Conservation (phyloP, 2,329 filamentous ascomycete species). For the Nigrospora osmanthi region DNA sequence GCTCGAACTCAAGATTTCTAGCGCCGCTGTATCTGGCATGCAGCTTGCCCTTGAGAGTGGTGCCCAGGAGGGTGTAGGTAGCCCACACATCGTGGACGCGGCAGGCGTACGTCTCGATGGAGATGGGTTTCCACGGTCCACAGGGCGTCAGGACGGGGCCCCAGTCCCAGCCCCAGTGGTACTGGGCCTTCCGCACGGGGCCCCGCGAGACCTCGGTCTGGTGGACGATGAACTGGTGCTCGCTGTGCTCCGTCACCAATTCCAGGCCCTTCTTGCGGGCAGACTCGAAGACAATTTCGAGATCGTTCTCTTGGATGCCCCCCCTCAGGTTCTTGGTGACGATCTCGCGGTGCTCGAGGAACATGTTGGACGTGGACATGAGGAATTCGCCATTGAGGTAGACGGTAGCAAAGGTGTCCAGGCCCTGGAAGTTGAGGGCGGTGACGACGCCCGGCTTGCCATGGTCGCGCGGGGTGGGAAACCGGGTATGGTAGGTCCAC, state of each 20-base stretch:
- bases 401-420: conserved; percentile 57
- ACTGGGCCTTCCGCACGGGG: conserved; percentile 58
- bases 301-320: conserved; percentile 25
- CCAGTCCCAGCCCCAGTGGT: conserved; percentile 69
- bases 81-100: conserved; percentile 51
- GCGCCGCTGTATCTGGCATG: background rate
- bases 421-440: conserved; percentile 53
- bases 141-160: conserved; percentile 55
- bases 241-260: conserved; percentile 40
- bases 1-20: conserved; percentile 15
- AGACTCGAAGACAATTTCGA: conserved; percentile 51
- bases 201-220: conserved; percentile 36
- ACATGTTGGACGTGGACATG: conserved; percentile 55
- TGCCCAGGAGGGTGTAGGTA: background rate
- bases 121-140: conserved; percentile 60
- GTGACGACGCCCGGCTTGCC: conserved; percentile 16
- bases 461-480: conserved; percentile 14
- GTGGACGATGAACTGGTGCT: conserved; percentile 46
- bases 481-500: conserved; percentile 47
- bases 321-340: conserved; percentile 32
- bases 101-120: conserved; percentile 54
- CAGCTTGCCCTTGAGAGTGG: background rate
- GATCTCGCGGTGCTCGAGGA: conserved; percentile 47
- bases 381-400: conserved; percentile 45
- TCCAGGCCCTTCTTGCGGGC: conserved; percentile 43